Conservation (phyloP, 2,329 filamentous ascomycete genomes). For the Claviceps sp. region DNA sequence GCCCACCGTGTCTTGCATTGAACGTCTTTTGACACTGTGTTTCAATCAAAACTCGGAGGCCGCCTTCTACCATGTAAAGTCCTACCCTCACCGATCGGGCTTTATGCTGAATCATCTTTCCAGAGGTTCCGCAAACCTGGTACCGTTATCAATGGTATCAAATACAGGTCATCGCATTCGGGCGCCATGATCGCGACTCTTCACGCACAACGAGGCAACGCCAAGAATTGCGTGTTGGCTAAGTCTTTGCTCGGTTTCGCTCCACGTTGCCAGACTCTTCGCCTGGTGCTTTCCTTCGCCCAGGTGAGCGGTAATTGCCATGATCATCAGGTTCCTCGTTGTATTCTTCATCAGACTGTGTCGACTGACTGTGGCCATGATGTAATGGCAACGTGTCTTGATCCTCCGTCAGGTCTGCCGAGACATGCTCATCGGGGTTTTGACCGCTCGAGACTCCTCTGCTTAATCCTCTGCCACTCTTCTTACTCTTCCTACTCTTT, state of each 20-base stretch:
- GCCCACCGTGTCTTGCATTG: background rate
- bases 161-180: background rate
- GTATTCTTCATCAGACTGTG: slow-evolving; percentile 26
- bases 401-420: slow-evolving; percentile 12
- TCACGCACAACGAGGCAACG: background rate
- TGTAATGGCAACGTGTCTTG: slow-evolving; percentile 11
- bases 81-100: slow-evolving; percentile 4
- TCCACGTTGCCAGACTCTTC: slow-evolving; percentile 8
- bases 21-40: background rate
- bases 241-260: slow-evolving; percentile 7
- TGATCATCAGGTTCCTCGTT: slow-evolving; percentile 21
- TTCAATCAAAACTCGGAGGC: background rate
- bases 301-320: slow-evolving; percentile 11
- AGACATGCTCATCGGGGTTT: slow-evolving; percentile 12
- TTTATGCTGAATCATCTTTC: background rate
- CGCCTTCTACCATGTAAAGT: background rate
- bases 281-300: slow-evolving; percentile 4
- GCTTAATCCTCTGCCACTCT: slow-evolving; percentile 46
- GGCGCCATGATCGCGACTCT: background rate
- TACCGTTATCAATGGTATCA: background rate
- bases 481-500: slow-evolving; percentile 82
- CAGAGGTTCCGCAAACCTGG: background rate
- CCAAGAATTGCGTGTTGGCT: background rate
- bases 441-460: slow-evolving; percentile 15
- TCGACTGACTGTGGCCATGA: slow-evolving; percentile 20